Evolutionary conservation across 148 eudicot genomes (phyloP).

Genomic region (Beta vulgaris): DNA sequence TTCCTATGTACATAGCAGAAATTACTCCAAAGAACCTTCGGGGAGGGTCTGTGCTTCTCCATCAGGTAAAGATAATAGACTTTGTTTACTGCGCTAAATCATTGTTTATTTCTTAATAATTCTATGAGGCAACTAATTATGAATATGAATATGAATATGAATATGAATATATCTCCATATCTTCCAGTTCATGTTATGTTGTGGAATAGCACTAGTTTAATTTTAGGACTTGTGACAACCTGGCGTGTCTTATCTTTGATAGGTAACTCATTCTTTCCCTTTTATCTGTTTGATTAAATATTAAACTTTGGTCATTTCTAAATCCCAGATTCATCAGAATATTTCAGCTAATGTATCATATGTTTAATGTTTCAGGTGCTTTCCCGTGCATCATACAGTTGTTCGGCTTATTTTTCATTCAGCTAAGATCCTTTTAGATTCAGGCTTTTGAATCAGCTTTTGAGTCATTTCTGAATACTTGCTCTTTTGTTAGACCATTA

Average conservation of each 20-base stretch:
- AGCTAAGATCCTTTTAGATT: too few species aligned
- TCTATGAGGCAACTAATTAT: background rate
- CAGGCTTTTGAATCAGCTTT: too few species aligned
- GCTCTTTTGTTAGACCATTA: too few species aligned
- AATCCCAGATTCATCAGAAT: background rate
- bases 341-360: background rate
- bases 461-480: too few species aligned
- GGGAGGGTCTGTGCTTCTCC: conserved; percentile 40
- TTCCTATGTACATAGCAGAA: conserved; percentile 51
- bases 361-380: conserved; percentile 36
- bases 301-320: background rate
- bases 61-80: conserved; percentile 29
- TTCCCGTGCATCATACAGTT: conserved; percentile 49
- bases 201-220: conserved; percentile 39
- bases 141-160: background rate
- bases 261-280: conserved; percentile 24
- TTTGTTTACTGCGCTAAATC: background rate
- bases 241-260: conserved; percentile 52
- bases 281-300: background rate
- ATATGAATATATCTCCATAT: too few species aligned
- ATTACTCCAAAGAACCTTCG: conserved; percentile 54
- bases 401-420: conserved; percentile 46
- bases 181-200: conserved; percentile 35
- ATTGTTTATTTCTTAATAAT: background rate
- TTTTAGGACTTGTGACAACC: conserved; percentile 32